Conservation (phyloP, 768 basidiomycete genomes). For the Amanita pallidorosea region DNA sequence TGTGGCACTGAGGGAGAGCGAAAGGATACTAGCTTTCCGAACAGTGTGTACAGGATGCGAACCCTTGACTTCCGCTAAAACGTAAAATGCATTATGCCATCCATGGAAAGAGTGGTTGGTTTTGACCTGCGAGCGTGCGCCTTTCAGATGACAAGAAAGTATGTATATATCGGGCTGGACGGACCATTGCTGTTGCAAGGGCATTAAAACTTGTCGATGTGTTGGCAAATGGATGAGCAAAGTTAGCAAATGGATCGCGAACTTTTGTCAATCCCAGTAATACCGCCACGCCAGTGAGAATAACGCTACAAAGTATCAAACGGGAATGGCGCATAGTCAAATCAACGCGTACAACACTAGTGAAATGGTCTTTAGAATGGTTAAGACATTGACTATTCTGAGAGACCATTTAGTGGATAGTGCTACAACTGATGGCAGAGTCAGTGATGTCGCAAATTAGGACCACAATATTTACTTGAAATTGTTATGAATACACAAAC, state of each 20-base stretch:
- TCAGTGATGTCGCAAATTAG: not conserved
- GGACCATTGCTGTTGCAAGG: slow-evolving; percentile 22
- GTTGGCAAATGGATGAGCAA: slow-evolving; percentile 45
- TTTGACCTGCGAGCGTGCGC: slow-evolving; percentile 17
- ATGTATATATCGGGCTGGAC: not conserved
- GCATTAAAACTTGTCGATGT: slow-evolving; percentile 34
- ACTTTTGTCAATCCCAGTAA: slow-evolving; percentile 43
- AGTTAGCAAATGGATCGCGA: slow-evolving; percentile 43
- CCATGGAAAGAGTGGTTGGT: slow-evolving; percentile 22
- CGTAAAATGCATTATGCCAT: slow-evolving; percentile 30
- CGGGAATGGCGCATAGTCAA: not conserved
- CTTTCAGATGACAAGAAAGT: not conserved
- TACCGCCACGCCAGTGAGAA: slow-evolving; percentile 47
- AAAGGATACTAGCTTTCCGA: slow-evolving; percentile 28
- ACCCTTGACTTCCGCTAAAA: slow-evolving; percentile 30
- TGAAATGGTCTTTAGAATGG: slow-evolving; percentile 18
- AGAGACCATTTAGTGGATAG: slow-evolving; percentile 26
- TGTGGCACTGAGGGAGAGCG: slow-evolving; percentile 27
- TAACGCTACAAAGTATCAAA: slow-evolving; percentile 19
- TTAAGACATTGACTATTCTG: slow-evolving; percentile 20
- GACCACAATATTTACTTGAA: slow-evolving; percentile 11
- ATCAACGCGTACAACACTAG: slow-evolving; percentile 17
- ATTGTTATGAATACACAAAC: slow-evolving; percentile 15
- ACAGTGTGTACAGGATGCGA: slow-evolving; percentile 33
- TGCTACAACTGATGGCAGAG: slow-evolving; percentile 15